A percentile compares a stretch with the other conserved stretches of the same genome.
Conservation (phyloP, 768 basidiomycete species). For the Russula abietina region DNA sequence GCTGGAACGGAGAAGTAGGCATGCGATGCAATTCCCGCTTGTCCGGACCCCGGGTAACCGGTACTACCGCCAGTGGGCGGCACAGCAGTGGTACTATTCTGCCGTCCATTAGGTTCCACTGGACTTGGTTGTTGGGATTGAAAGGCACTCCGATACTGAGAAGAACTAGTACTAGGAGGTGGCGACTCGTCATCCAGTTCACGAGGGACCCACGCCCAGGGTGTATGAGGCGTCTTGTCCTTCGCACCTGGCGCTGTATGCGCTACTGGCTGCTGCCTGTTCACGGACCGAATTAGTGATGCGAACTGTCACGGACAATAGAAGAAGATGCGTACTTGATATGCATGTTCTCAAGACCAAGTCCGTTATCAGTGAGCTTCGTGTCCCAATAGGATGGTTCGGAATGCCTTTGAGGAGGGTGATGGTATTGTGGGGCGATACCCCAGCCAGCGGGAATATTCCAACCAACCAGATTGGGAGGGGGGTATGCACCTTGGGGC, state of each 20-base stretch:
- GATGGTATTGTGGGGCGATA: constrained; percentile 31
- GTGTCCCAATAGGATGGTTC: constrained; percentile 62
- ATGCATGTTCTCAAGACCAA: constrained; percentile 62
- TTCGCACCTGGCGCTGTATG: constrained; percentile 2
- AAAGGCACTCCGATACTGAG: constrained; percentile 15
- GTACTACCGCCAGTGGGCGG: background rate
- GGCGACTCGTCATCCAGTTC: constrained; percentile 34
- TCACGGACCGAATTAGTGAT: background rate
- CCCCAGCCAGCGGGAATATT: constrained; percentile 23
- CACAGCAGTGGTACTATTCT: background rate
- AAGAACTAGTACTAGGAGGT: constrained; percentile 14
- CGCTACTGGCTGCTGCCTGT: constrained; percentile 6
- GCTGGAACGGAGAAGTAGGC: constrained; percentile 19
- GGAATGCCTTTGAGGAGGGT: constrained; percentile 62
- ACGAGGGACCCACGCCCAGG: constrained; percentile 68
- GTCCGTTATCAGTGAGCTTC: constrained; percentile 52
- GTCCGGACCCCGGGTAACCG: constrained; percentile 20
- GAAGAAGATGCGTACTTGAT: constrained; percentile 43
- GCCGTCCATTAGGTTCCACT: constrained; percentile 1
- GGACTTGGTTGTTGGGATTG: constrained; percentile 23
- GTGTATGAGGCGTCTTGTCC: constrained; percentile 45
- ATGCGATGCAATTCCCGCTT: constrained; percentile 13
- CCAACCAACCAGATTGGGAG: constrained; percentile 21
- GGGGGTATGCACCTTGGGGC: constrained; percentile 7
- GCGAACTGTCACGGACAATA: background rate